These are phyloP conservation scores for Ochetophila trinervis DNA, from an alignment of 306 rosid genomes.

Conservation along the genomic window DNA sequence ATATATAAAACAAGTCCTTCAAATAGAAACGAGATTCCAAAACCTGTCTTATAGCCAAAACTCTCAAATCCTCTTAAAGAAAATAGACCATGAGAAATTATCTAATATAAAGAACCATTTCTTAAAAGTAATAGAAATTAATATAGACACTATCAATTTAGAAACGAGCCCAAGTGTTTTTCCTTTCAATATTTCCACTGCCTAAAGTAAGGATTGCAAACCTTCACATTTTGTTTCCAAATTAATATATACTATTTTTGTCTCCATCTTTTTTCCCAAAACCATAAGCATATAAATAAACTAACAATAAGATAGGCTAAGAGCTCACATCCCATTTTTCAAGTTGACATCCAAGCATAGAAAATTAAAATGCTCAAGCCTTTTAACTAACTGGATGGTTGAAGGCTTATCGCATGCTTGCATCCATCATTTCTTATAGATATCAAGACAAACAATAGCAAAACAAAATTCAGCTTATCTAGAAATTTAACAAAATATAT, in stretches of 20 bases:
- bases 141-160: no score
- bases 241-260: no score
- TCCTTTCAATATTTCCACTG: no score
- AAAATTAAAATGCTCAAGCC: conserved; percentile 77
- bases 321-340: conserved; percentile 74
- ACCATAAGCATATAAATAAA: neutral
- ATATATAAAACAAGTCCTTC: no score
- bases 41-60: neutral
- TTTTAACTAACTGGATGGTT: conserved; percentile 61
- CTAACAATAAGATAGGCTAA: conserved; percentile 9
- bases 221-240: no score
- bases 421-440: no score
- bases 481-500: no score
- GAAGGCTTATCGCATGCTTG: conserved; percentile 77
- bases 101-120: neutral
- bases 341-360: conserved; percentile 72
- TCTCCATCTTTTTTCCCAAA: conserved; percentile 1
- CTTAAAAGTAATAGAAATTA: no score
- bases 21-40: no score
- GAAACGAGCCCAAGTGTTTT: conserved; percentile 1
- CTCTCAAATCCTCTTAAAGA: neutral
- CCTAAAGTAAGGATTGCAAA: no score
- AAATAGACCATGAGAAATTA: neutral
- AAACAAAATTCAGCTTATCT: no score
- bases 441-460: no score